Base-by-base conservation (phyloP, 2,329 filamentous ascomycete species). In the Xylaria digitata region DNA sequence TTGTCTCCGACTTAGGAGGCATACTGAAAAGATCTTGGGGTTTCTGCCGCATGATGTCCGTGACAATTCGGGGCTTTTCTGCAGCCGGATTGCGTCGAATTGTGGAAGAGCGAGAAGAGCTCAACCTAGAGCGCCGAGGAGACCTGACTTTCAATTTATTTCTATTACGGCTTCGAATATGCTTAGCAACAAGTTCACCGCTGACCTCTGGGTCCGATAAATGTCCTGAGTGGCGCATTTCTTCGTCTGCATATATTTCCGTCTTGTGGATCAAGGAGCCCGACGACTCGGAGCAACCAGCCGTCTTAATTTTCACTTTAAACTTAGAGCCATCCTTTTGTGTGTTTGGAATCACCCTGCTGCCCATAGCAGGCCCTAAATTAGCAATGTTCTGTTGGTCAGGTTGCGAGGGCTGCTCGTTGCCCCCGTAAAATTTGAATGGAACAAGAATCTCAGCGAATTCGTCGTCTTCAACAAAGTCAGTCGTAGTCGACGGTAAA, bases 371-470 rank as follows among this genome's bases (percentile, higher is more conserved):
- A 26, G 54, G 40, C 15, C 9, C 32, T 15, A 19, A 21, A 26
- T 57, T 34, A 17, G 6, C 15, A 53, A 15, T 19, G 19, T 52
- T 37, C 8, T 5, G 34, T 23, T 62, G 46, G 6, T 61, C 17
- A 42, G 46, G 9, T 15, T 56, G 46, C 13, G 46, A 23, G 2
- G 43, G n/a, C n/a, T n/a, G 17, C 17, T 62, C 46, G 34, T 40
- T 5, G 21, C 66, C 48, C 11, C 49, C 26, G 17, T 68, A 50
- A 57, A 75, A 74, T 42, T 49, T 70, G 61, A 75, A 77, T 7
- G 76, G 75, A 19, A 71, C 65, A 19, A 77, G 70, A 55, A 77
- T 72, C 43, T 77, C 73, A n/a, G 68, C 59, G 48, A 71, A 76
- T 19, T 76, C 69, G 7, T 73, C 73, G 57, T 74, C 75, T 21